Conservation (phyloP, 169 alveolate species). For the Blepharisma undulans region DNA sequence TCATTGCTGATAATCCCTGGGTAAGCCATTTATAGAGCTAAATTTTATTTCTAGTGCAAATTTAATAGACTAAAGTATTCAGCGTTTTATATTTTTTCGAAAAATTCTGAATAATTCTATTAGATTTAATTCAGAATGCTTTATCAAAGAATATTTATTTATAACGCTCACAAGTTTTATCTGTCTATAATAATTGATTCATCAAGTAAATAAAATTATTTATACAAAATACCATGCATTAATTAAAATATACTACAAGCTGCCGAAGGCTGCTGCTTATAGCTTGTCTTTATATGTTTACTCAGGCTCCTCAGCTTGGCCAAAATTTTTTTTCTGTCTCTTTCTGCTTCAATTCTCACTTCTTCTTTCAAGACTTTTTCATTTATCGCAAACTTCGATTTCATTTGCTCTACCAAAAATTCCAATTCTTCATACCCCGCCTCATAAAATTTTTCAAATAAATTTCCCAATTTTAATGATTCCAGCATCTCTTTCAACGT, state of each 20-base stretch:
- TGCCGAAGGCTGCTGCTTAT: background rate
- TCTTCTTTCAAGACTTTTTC: constrained; percentile 1
- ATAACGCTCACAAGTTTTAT: too few relatives aligned
- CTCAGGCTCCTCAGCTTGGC: background rate
- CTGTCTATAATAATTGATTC: background rate
- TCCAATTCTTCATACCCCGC: constrained; percentile 40
- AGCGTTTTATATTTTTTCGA: too few relatives aligned
- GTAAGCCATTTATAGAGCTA: background rate
- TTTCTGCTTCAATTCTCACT: background rate
- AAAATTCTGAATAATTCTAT: too few relatives aligned
- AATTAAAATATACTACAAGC: background rate
- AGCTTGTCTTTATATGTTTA: background rate
- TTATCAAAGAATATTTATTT: too few relatives aligned
- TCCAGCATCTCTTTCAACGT: background rate
- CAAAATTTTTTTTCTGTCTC: constrained; percentile 6
- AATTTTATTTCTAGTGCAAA: too few relatives aligned
- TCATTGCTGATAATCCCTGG: background rate
- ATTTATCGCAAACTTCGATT: background rate
- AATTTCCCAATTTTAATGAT: background rate
- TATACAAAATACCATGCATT: background rate
- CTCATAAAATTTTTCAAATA: background rate
- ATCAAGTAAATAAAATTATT: too few relatives aligned
- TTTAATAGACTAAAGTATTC: background rate
- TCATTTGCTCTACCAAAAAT: constrained; percentile 21
- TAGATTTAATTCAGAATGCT: too few relatives aligned